These are phyloP conservation scores for Globisporangium sylvaticum DNA, from an alignment of 352 stramenopile species.

Conservation along the genomic window DNA sequence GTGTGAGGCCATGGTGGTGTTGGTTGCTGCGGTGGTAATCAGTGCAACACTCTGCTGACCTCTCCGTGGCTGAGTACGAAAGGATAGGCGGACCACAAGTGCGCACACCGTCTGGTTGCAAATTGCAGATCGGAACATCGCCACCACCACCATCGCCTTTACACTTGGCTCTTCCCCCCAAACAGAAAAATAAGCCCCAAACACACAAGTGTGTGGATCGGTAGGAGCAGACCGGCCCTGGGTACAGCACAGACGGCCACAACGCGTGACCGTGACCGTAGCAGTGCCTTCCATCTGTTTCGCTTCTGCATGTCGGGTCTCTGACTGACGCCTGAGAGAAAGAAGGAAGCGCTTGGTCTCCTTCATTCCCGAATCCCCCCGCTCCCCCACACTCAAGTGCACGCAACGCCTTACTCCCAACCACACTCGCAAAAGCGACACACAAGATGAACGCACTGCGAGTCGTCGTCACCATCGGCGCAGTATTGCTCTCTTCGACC, in stretches of 20 bases:
- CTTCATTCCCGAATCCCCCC: constrained; percentile 7
- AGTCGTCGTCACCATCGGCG: background rate
- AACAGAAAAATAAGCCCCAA: background rate
- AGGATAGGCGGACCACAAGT: background rate
- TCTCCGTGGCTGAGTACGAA: background rate
- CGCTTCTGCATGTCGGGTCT: background rate
- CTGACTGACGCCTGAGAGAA: background rate
- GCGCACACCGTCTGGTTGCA: background rate
- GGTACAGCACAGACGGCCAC: background rate
- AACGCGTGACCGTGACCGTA: background rate
- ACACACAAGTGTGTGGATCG: background rate
- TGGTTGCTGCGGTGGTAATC: background rate
- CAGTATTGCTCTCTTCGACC: constrained; percentile 9
- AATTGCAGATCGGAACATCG: background rate
- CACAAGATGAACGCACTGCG: constrained; percentile 9
- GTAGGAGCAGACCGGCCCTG: background rate
- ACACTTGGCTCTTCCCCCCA: background rate
- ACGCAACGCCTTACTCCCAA: background rate
- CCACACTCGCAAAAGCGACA: background rate
- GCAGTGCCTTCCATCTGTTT: background rate
- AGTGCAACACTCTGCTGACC: background rate
- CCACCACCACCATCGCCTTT: background rate
- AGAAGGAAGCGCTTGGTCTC: background rate
- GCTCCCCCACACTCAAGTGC: background rate
- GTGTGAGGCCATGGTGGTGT: background rate